Conservation (phyloP, 1,284 basidiomycete species). For the Puccinia polysora region DNA sequence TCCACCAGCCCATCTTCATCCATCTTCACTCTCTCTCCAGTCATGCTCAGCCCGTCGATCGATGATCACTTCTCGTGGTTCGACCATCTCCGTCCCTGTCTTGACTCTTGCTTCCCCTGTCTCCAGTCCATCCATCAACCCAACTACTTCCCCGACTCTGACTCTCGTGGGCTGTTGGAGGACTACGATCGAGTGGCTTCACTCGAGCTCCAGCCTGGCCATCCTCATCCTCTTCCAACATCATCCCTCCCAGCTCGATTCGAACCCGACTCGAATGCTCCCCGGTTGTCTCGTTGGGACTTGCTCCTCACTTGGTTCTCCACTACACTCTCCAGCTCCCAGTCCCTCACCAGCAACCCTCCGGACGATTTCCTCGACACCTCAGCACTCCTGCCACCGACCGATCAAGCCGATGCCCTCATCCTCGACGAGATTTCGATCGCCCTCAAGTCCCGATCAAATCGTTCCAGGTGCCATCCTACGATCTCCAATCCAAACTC, state of each 20-base stretch:
- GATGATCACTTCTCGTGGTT: slow-evolving; percentile 15
- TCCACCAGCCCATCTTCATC: too few relatives aligned
- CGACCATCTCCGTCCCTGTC: slow-evolving; percentile 10
- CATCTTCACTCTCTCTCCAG: too few relatives aligned
- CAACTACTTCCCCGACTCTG: slow-evolving; percentile 15
- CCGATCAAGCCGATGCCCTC: not conserved
- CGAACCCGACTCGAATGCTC: not conserved
- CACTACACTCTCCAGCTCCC: not conserved
- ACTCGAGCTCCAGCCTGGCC: too few relatives aligned
- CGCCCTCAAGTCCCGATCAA: not conserved
- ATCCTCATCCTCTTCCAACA: too few relatives aligned
- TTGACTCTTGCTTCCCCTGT: slow-evolving; percentile 13
- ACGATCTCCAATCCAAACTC: not conserved
- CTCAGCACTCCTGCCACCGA: not conserved
- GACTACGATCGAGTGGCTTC: too few relatives aligned
- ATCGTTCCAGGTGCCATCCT: not conserved
- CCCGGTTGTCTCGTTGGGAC: slow-evolving; percentile 27
- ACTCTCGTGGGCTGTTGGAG: not conserved
- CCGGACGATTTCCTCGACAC: not conserved
- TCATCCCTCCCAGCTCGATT: too few relatives aligned
- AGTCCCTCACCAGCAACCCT: not conserved
- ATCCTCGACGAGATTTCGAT: slow-evolving; percentile 17
- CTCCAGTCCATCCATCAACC: not conserved
- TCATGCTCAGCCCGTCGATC: too few relatives aligned
- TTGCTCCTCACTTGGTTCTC: slow-evolving; percentile 12